phyloP scores from a whole-genome alignment of 768 basidiomycete species.

The Boletus rubescentipes region DNA sequence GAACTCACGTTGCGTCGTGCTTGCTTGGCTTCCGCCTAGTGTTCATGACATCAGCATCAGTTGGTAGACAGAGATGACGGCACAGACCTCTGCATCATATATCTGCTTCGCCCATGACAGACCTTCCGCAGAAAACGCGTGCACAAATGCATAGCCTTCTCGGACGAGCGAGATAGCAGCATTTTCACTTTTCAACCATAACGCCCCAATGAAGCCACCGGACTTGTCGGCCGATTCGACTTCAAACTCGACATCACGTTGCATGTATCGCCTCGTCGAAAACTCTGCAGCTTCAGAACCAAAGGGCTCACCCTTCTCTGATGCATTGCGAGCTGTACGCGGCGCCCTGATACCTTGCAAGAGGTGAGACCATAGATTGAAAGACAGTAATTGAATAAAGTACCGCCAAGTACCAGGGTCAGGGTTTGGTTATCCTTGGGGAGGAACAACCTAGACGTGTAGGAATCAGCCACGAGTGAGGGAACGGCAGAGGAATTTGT shows the following conservation, averaged over 20 bases:
- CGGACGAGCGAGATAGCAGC: conserved; percentile 78
- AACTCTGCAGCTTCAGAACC: conserved; percentile 83
- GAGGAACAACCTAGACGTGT: conserved; percentile 60
- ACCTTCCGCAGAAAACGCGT: conserved; percentile 82
- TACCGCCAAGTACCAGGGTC: conserved; percentile 88
- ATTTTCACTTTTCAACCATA: conserved; percentile 85
- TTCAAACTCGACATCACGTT: conserved; percentile 93
- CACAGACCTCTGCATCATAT: conserved; percentile 75
- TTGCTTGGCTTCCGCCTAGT: conserved; percentile 76
- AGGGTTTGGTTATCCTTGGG: conserved; percentile 92
- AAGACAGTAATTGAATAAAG: neutral
- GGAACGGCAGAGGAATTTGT: conserved; percentile 15
- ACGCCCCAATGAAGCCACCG: conserved; percentile 90
- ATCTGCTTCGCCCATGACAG: conserved; percentile 79
- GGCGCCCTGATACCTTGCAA: conserved; percentile 85
- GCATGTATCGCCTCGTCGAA: conserved; percentile 78
- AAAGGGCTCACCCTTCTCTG: conserved; percentile 88
- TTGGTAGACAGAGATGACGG: neutral
- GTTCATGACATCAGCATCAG: conserved; percentile 4
- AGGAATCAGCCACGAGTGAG: neutral
- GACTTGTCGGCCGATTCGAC: conserved; percentile 90
- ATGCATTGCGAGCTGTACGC: conserved; percentile 72
- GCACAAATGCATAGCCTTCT: conserved; percentile 88
- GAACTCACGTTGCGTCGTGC: conserved; percentile 72
- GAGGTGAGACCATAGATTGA: conserved; percentile 3